Evolutionary conservation across 1,139 yeast species (phyloP), one percentile per base, ranked within the genome.

Genomic region (Zygosaccharomyces pseudobailii): DNA sequence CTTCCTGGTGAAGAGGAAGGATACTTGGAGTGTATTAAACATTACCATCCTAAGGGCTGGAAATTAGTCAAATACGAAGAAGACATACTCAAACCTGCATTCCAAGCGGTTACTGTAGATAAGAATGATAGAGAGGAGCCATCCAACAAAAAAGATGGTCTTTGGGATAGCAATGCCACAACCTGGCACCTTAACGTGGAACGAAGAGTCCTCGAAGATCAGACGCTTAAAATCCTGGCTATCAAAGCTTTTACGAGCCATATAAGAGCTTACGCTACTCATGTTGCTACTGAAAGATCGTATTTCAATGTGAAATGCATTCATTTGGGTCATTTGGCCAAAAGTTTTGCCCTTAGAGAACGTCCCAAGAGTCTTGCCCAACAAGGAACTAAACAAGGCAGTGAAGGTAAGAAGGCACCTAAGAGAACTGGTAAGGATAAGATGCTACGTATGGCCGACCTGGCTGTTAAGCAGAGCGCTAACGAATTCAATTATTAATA

Each of bases 211-310:
- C 69, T 92, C 41, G 95, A 82, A 56, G 87, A 86, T 56, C 69
- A 76, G 1, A 67, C 71, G 0, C 77, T 77, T 9, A 84, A 82
- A 47, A 80, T 78, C 21, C 62, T 73, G 13, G 95, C 96, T 0
- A 76, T 78, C 13, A 79, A 82, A 58, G 97, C 87, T 2, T 92
- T 87, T 62, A 80, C 86, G 7, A 84, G 96, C 52, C 97, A 92
- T 66, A 74, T 92, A 36, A 76, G 97, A 61, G 98, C 98, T 0
- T 92, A 92, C 63, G 88, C 98, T n/a, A 92, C 99, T 0, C 99
- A 92, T 71, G 78, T 88, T 52, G 72, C 90, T 0, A 62, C 80
- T 1, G 98, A 94, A 66, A 78, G 92, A 61, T 76, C 74, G 38
- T 80, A 77, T 53, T 92, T 92, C 72, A 89, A 87, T 60, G 81